A percentile compares a stretch with the other conserved stretches of the same genome.
Evolutionary conservation across 164 flowering plant genomes (phyloP).

Genomic region (Tetracentron sinense): DNA sequence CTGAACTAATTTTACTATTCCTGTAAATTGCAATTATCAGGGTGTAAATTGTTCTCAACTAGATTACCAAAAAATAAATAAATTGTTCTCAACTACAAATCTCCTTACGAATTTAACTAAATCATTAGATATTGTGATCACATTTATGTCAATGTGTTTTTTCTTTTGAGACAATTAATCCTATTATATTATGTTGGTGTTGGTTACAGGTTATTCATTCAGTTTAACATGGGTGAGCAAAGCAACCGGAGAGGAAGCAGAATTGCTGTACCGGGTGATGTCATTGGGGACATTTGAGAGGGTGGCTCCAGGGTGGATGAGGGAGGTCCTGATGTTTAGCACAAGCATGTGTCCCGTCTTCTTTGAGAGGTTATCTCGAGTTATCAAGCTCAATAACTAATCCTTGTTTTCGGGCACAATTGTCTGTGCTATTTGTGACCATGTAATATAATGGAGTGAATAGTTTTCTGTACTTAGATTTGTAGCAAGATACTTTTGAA

Average conservation of each 20-base stretch:
- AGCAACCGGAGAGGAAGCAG: slow-evolving; percentile 32
- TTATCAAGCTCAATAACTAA: slow-evolving; percentile 36
- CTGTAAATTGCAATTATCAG: no score
- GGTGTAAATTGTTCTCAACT: no score
- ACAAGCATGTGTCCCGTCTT: slow-evolving; percentile 67
- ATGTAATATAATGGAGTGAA: neutral
- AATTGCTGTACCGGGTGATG: slow-evolving; percentile 49
- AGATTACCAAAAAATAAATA: no score
- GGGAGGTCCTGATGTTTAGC: slow-evolving; percentile 61
- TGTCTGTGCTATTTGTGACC: neutral
- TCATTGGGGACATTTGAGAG: slow-evolving; percentile 79
- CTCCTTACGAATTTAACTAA: no score
- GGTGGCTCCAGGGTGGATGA: slow-evolving; percentile 91
- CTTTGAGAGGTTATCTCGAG: slow-evolving; percentile 62
- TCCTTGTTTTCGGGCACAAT: neutral
- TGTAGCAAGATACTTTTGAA: neutral
- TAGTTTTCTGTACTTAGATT: neutral
- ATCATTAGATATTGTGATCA: no score
- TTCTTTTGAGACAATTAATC: neutral
- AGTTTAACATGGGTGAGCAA: slow-evolving; percentile 54
- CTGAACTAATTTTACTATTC: no score
- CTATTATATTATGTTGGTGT: neutral
- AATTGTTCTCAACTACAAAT: no score
- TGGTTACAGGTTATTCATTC: slow-evolving; percentile 81
- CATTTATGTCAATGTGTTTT: no score